A percentile compares a stretch with the other conserved stretches of the same genome.
phyloP scores from a whole-genome alignment of 306 rosid genomes.

The Lathyrus oleraceus region DNA sequence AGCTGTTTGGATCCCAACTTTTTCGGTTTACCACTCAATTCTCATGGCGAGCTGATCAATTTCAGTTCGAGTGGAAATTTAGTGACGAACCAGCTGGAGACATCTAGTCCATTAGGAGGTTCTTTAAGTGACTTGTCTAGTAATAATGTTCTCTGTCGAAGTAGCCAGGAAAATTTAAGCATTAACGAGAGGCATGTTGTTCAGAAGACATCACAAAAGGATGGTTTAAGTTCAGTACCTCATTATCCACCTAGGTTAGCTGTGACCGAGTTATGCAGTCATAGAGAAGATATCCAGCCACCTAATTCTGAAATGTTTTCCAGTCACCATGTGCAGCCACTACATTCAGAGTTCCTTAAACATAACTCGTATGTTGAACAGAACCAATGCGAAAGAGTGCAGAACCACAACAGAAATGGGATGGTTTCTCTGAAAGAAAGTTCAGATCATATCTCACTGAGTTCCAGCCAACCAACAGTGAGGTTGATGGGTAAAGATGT shows the following conservation, averaged over 20 bases:
- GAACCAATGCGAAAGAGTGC: constrained; percentile 46
- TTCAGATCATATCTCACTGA: constrained; percentile 43
- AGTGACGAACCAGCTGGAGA: constrained; percentile 47
- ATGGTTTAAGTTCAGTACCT: constrained; percentile 52
- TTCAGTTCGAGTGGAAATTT: constrained; percentile 58
- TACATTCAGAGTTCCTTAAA: constrained; percentile 46
- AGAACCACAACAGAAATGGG: constrained; percentile 44
- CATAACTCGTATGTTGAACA: constrained; percentile 45
- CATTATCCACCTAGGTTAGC: constrained; percentile 65
- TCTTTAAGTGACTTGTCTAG: constrained; percentile 51
- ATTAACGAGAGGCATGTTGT: constrained; percentile 44
- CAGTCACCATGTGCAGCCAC: too few relatives aligned
- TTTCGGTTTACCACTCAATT: constrained; percentile 88
- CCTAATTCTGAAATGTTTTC: constrained; percentile 48
- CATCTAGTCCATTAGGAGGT: constrained; percentile 43
- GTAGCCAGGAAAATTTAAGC: constrained; percentile 46
- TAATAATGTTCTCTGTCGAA: constrained; percentile 37
- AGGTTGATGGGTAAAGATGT: constrained; percentile 99
- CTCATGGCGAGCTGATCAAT: constrained; percentile 85
- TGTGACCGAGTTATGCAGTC: constrained; percentile 45
- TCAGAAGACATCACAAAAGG: constrained; percentile 52
- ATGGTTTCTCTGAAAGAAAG: constrained; percentile 47
- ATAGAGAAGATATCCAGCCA: constrained; percentile 51
- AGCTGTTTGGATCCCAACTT: constrained; percentile 47
- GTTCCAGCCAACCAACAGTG: constrained; percentile 78